Conservation (phyloP, 805 yeast species). For the Phaffomyces antillensis region DNA sequence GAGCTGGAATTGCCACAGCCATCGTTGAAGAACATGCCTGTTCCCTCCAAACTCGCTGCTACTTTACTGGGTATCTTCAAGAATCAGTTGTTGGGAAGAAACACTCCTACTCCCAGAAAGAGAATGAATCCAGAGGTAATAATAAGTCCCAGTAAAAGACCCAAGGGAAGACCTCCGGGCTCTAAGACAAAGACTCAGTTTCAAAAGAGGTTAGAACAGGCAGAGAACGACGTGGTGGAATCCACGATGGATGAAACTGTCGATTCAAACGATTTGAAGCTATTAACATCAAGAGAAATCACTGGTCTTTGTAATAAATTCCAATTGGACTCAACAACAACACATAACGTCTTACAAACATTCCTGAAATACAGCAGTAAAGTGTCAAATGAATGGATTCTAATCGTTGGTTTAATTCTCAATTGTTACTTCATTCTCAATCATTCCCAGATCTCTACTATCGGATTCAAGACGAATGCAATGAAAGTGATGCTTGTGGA, state of each 20-base stretch:
- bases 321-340: conserved; percentile 48
- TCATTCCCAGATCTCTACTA: conserved; percentile 34
- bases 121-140: conserved; percentile 2
- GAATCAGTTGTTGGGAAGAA: neutral
- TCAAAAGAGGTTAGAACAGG: conserved; percentile 25
- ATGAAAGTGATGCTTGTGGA: conserved; percentile 43
- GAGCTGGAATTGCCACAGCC: conserved; percentile 43
- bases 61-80: conserved; percentile 22
- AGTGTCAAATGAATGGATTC: conserved; percentile 58
- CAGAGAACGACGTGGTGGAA: conserved; percentile 1
- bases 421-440: conserved; percentile 52
- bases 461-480: conserved; percentile 43
- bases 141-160: conserved; percentile 13
- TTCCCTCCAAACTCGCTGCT: conserved; percentile 38
- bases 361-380: conserved; percentile 44
- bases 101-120: conserved; percentile 6
- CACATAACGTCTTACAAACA: conserved; percentile 42
- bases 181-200: conserved; percentile 17
- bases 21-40: conserved; percentile 45
- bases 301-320: conserved; percentile 54
- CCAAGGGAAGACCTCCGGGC: conserved; percentile 18
- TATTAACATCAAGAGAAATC: conserved; percentile 35
- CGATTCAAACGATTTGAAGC: conserved; percentile 21
- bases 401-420: conserved; percentile 60
- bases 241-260: too few relatives aligned